Percentiles rank a stretch among this genome's conserved stretches.
These are phyloP conservation scores for Glycyrrhiza uralensis DNA, from an alignment of 306 rosid species.

Conservation along the genomic window DNA sequence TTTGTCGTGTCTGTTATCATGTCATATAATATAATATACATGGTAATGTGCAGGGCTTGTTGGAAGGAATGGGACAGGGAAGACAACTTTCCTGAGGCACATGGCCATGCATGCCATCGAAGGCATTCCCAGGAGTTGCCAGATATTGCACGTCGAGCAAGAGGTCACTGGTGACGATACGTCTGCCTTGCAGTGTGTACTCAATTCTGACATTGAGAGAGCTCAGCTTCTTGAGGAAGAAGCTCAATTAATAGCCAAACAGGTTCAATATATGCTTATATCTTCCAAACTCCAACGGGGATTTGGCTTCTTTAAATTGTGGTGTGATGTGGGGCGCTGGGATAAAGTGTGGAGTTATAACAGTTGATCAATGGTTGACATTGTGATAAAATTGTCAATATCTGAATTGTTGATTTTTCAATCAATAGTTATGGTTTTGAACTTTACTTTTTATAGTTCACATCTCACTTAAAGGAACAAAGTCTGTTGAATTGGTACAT, in stretches of 20 bases:
- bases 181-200: conserved; percentile 93
- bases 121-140: conserved; percentile 89
- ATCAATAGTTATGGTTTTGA: not conserved
- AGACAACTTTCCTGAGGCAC: conserved; percentile 93
- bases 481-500: not conserved
- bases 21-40: too few relatives aligned
- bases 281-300: not conserved
- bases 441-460: not conserved
- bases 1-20: not conserved
- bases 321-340: not conserved
- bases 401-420: too few relatives aligned
- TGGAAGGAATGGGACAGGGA: conserved; percentile 97
- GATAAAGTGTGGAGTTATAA: not conserved
- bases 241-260: conserved; percentile 60
- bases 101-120: conserved; percentile 99
- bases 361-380: not conserved
- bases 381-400: too few relatives aligned
- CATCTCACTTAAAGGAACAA: not conserved
- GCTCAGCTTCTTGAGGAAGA: conserved; percentile 79
- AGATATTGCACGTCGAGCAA: conserved; percentile 96
- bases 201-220: conserved; percentile 89
- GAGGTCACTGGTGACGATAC: conserved; percentile 84
- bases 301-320: not conserved
- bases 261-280: conserved; percentile 56
- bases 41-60: conserved; percentile 74